Evolutionary conservation across 768 basidiomycete species (phyloP).

Genomic region (Russula vinacea): DNA sequence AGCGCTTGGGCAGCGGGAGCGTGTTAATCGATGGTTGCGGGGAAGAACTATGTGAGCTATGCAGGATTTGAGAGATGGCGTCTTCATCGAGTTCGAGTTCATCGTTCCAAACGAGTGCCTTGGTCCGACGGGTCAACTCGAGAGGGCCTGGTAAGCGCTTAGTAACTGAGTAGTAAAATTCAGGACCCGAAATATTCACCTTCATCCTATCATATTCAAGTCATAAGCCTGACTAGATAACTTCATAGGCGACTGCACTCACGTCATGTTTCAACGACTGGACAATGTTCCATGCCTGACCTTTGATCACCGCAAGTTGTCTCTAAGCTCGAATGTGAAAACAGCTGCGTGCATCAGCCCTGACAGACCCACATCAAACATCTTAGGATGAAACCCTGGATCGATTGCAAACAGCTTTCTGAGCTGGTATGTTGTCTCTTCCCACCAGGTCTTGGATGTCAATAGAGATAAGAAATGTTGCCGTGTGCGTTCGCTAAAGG

Average conservation of each 20-base stretch:
- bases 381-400: slow-evolving; percentile 84
- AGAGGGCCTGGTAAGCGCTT: slow-evolving; percentile 60
- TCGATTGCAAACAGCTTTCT: slow-evolving; percentile 76
- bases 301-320: slow-evolving; percentile 91
- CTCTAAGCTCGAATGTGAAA: slow-evolving; percentile 43
- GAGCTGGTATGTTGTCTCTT: slow-evolving; percentile 76
- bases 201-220: slow-evolving; percentile 54
- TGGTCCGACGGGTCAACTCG: slow-evolving; percentile 80
- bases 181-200: slow-evolving; percentile 43
- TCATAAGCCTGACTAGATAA: not conserved
- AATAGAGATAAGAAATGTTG: slow-evolving; percentile 78
- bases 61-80: slow-evolving; percentile 37
- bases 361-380: slow-evolving; percentile 62
- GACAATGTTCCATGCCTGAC: slow-evolving; percentile 87
- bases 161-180: not conserved
- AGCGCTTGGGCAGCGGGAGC: slow-evolving; percentile 51
- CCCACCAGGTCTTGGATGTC: slow-evolving; percentile 87
- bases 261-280: slow-evolving; percentile 77
- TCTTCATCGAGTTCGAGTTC: slow-evolving; percentile 58
- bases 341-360: slow-evolving; percentile 2
- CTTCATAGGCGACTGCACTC: slow-evolving; percentile 34
- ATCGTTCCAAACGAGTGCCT: slow-evolving; percentile 82
- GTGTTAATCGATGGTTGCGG: slow-evolving; percentile 61
- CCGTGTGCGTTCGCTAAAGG: slow-evolving; percentile 80
- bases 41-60: slow-evolving; percentile 42